Conservation (phyloP, 73 alveolate species). For the Symbiodinium natans region DNA sequence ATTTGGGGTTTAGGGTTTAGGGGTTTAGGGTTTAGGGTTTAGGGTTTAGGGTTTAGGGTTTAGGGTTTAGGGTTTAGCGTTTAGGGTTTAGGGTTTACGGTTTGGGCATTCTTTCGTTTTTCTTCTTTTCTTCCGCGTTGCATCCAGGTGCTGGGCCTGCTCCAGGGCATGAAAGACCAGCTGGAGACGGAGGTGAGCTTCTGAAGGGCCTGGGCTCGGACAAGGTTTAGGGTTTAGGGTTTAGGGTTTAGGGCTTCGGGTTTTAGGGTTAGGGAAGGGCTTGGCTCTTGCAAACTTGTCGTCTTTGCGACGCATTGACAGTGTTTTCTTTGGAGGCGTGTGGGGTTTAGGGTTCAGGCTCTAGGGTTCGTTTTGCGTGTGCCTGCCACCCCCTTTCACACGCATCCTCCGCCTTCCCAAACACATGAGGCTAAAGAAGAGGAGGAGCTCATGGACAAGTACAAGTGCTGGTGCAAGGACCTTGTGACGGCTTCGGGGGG, state of each 20-base stretch:
- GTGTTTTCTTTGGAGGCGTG: too few species aligned
- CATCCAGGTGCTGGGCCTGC: background rate
- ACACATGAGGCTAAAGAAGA: conserved; percentile 76
- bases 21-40: background rate
- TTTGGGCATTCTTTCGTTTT: too few species aligned
- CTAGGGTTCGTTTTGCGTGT: too few species aligned
- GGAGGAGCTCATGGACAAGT: conserved; percentile 67
- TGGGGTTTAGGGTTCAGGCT: background rate
- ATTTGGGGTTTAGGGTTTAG: too few species aligned
- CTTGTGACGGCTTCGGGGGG: too few species aligned
- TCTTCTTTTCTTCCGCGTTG: too few species aligned
- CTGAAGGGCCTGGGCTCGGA: background rate
- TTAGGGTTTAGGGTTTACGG: background rate
- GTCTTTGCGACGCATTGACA: too few species aligned
- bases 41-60: background rate
- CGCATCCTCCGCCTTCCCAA: too few species aligned
- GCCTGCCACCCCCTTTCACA: too few species aligned
- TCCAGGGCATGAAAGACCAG: background rate
- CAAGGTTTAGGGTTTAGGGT: background rate
- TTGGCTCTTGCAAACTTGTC: too few species aligned
- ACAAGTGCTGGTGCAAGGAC: conserved; percentile 83
- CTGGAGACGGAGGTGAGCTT: background rate
- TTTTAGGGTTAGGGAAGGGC: too few species aligned
- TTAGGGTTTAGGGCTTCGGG: background rate
- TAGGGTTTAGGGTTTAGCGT: background rate